These are phyloP conservation scores for Alternaria gaisen DNA, from an alignment of 2,329 filamentous ascomycete species.

Conservation along the genomic window DNA sequence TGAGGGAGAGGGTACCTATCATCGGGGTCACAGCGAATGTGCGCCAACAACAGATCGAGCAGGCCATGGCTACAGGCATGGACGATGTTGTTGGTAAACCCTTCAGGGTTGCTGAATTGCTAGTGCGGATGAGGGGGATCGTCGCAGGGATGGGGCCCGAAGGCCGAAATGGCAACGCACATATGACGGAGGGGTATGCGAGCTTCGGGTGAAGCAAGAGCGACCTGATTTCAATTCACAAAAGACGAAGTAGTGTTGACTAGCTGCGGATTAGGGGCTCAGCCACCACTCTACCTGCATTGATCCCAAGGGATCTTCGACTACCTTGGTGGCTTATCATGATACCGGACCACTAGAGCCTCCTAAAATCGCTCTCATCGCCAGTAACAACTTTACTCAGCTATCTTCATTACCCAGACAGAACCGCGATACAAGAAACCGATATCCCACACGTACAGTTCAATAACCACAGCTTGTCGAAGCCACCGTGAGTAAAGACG, in stretches of 20 bases:
- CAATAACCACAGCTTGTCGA: background rate
- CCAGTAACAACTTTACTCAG: background rate
- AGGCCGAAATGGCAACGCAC: background rate
- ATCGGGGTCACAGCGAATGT: conserved; percentile 50
- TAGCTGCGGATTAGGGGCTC: background rate
- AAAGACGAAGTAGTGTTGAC: background rate
- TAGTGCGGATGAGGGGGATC: conserved; percentile 30
- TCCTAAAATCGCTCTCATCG: background rate
- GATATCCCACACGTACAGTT: background rate
- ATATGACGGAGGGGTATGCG: background rate
- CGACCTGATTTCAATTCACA: background rate
- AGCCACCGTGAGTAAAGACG: background rate
- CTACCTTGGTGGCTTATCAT: background rate
- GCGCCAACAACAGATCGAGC: conserved; percentile 40
- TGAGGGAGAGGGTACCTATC: conserved; percentile 37
- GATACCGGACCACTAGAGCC: background rate
- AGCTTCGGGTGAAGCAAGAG: background rate
- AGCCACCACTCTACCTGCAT: background rate
- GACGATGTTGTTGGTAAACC: conserved; percentile 77
- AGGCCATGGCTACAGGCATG: conserved; percentile 45
- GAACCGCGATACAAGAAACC: background rate
- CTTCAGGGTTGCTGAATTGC: conserved; percentile 58
- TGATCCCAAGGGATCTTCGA: background rate
- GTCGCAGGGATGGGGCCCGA: conserved; percentile 10
- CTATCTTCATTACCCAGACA: background rate